phyloP scores from a whole-genome alignment of 108 stramenopile species.

The Parmales sp. region DNA sequence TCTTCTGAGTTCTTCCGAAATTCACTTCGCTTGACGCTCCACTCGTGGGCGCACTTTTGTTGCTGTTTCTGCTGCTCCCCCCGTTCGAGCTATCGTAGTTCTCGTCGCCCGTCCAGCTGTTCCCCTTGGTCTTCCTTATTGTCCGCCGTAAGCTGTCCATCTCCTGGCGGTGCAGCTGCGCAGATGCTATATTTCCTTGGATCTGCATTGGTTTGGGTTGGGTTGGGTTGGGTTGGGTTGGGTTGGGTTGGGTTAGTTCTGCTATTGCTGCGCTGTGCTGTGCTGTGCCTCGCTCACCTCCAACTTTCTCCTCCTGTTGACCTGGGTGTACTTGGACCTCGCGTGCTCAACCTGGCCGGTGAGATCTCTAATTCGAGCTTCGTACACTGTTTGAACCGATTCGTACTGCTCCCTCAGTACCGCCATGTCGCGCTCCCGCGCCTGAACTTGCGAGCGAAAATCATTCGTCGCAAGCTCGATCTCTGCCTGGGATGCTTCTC shows the following conservation, averaged over 20 bases:
- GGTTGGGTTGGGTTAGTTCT: too few species aligned
- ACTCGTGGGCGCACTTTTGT: too few species aligned
- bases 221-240: too few species aligned
- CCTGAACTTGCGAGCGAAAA: background rate
- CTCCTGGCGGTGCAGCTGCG: background rate
- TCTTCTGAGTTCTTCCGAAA: too few species aligned
- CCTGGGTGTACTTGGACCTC: background rate
- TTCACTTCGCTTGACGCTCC: too few species aligned
- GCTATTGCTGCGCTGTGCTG: too few species aligned
- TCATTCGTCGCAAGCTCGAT: background rate
- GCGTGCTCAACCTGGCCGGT: background rate
- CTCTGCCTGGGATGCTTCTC: background rate
- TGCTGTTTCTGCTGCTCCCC: too few species aligned
- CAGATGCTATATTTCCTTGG: background rate
- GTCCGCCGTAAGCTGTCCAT: background rate
- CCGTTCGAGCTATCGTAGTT: too few species aligned
- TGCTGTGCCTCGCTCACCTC: too few species aligned
- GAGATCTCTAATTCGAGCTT: background rate
- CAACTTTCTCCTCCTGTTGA: background rate
- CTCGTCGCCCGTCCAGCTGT: too few species aligned
- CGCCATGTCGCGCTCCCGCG: slow-evolving; percentile 3
- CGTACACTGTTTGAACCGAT: background rate
- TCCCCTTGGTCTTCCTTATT: background rate
- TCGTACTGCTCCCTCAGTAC: slow-evolving; percentile 7
- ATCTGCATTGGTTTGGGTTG: too few species aligned